Evolutionary conservation across 495 filamentous ascomycete genomes (phyloP).

Genomic region (Penicillium paradoxum): DNA sequence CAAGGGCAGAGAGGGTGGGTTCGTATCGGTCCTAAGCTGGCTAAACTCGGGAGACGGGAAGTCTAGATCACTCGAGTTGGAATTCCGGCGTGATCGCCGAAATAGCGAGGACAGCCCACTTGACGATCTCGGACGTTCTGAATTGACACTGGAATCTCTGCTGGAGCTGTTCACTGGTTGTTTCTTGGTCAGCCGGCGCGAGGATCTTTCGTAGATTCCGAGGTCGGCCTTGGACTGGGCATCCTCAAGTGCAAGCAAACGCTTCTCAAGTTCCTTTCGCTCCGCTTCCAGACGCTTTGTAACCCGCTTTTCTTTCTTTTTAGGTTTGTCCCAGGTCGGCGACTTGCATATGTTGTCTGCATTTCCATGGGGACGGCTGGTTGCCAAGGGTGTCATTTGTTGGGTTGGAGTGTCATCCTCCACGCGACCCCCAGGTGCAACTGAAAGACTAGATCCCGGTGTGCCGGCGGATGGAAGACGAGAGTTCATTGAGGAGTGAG

Average conservation of each 20-base stretch:
- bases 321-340: constrained; percentile 16
- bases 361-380: neutral
- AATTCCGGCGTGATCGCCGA: constrained; percentile 29
- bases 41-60: constrained; percentile 6
- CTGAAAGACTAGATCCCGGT: constrained; percentile 18
- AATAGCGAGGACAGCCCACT: constrained; percentile 30
- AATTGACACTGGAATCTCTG: constrained; percentile 32
- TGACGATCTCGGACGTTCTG: constrained; percentile 25
- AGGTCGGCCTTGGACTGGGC: constrained; percentile 19
- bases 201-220: constrained; percentile 18
- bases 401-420: constrained; percentile 10
- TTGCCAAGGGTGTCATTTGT: neutral
- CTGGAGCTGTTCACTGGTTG: constrained; percentile 29
- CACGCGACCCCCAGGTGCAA: constrained; percentile 1
- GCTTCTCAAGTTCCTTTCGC: constrained; percentile 34
- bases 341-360: constrained; percentile 14
- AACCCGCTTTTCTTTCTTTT: constrained; percentile 29
- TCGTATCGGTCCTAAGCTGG: constrained; percentile 5
- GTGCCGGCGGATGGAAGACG: constrained; percentile 16
- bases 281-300: constrained; percentile 37
- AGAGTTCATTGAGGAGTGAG: constrained; percentile 16
- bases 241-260: constrained; percentile 31
- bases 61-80: constrained; percentile 18
- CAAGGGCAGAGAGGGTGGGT: constrained; percentile 21
- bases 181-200: constrained; percentile 38